phyloP scores from a whole-genome alignment of 2,329 filamentous ascomycete species.

The Ophiostoma sp. region DNA sequence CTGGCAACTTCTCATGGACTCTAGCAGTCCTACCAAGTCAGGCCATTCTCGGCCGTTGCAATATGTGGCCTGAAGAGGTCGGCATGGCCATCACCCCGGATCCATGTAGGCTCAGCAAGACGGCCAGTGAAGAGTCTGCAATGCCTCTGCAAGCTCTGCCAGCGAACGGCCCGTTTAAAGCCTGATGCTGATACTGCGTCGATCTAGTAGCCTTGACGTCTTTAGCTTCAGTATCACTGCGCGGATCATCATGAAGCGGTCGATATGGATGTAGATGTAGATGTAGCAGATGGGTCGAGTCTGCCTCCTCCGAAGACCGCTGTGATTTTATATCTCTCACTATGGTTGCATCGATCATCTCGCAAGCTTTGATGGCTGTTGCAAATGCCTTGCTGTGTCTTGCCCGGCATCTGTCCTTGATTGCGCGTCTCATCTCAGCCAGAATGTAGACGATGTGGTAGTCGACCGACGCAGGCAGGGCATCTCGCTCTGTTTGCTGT shows the following conservation, averaged over 20 bases:
- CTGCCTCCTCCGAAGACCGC: neutral
- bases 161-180: neutral
- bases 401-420: neutral
- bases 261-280: neutral
- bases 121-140: too few species aligned
- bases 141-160: neutral
- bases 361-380: neutral
- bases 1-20: neutral
- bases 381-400: neutral
- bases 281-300: neutral
- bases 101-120: neutral
- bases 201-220: neutral
- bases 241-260: neutral
- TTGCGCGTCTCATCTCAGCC: neutral
- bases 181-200: neutral
- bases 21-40: neutral
- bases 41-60: too few species aligned
- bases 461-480: neutral
- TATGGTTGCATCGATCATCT: neutral
- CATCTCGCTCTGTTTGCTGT: neutral
- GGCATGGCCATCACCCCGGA: neutral
- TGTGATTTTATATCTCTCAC: slow-evolving; percentile 10
- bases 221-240: neutral
- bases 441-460: neutral
- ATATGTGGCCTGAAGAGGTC: neutral